These are phyloP conservation scores for Stygiomarasmius scandens DNA, from an alignment of 1,284 basidiomycete species.

Conservation along the genomic window DNA sequence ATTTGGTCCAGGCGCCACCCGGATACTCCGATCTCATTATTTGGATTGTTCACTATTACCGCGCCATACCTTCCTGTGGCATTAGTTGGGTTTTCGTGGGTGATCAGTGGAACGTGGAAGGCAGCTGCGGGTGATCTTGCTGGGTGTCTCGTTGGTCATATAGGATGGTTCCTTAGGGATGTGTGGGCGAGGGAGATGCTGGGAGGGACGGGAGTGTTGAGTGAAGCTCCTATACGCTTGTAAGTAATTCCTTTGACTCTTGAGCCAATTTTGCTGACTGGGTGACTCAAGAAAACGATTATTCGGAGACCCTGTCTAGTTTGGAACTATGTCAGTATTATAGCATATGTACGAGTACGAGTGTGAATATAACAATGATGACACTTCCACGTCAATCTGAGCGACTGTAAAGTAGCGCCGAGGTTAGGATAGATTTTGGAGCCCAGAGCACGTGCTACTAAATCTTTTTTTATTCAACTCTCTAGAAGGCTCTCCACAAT, in stretches of 20 bases:
- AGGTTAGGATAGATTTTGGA: not conserved
- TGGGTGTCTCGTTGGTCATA: constrained; percentile 88
- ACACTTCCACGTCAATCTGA: not conserved
- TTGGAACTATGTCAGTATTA: not conserved
- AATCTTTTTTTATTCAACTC: not conserved
- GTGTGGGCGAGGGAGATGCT: constrained; percentile 94
- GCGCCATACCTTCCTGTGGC: constrained; percentile 95
- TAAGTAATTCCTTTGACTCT: constrained; percentile 48
- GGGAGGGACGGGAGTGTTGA: constrained; percentile 74
- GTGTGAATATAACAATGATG: not conserved
- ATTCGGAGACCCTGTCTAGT: constrained; percentile 53
- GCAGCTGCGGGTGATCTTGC: constrained; percentile 85
- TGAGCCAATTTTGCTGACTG: not conserved
- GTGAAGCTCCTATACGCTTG: constrained; percentile 79
- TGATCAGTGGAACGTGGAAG: constrained; percentile 84
- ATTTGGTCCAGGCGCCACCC: constrained; percentile 96
- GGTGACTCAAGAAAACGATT: constrained; percentile 56
- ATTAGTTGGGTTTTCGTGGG: constrained; percentile 88
- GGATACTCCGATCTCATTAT: constrained; percentile 91
- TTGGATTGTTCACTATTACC: constrained; percentile 92
- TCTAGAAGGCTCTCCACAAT: too few species aligned
- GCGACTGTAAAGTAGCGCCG: not conserved
- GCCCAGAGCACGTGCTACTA: not conserved
- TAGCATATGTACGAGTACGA: constrained; percentile 7
- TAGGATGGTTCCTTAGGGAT: constrained; percentile 92